phyloP scores from a whole-genome alignment of 2,329 filamentous ascomycete species.

The Fusarium sp. region DNA sequence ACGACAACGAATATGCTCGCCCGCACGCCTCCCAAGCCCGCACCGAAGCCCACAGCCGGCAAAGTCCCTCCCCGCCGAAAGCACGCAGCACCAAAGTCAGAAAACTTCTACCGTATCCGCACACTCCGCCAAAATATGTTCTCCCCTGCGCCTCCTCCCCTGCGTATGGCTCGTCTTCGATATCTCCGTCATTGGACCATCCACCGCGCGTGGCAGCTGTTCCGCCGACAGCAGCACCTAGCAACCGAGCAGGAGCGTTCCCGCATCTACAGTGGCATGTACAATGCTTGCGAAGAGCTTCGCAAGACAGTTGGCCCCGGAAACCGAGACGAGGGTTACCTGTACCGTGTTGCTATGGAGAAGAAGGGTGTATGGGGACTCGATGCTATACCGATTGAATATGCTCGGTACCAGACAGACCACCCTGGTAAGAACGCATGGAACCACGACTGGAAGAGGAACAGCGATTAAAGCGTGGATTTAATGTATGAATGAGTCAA shows the following conservation, averaged over 20 bases:
- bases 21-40: constrained; percentile 48
- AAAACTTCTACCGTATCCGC: constrained; percentile 59
- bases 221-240: constrained; percentile 76
- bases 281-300: constrained; percentile 86
- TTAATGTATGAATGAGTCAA: constrained; percentile 24
- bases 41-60: constrained; percentile 38
- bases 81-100: constrained; percentile 52
- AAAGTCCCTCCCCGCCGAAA: constrained; percentile 48
- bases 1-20: constrained; percentile 52
- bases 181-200: constrained; percentile 98
- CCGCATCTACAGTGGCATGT: constrained; percentile 85
- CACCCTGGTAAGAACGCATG: constrained; percentile 83
- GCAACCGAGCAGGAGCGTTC: constrained; percentile 78
- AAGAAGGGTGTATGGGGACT: constrained; percentile 86
- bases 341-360: constrained; percentile 90
- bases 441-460: constrained; percentile 92
- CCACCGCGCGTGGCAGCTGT: constrained; percentile 92
- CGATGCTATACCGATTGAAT: constrained; percentile 88
- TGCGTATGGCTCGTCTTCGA: constrained; percentile 89
- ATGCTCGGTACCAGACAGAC: constrained; percentile 86
- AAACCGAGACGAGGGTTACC: constrained; percentile 71
- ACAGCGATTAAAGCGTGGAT: constrained; percentile 28
- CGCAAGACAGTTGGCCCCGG: constrained; percentile 70
- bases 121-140: constrained; percentile 64
- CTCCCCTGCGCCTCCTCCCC: constrained; percentile 71